These are phyloP conservation scores for Glycine latifolia DNA, from an alignment of 306 rosid genomes.

Conservation along the genomic window DNA sequence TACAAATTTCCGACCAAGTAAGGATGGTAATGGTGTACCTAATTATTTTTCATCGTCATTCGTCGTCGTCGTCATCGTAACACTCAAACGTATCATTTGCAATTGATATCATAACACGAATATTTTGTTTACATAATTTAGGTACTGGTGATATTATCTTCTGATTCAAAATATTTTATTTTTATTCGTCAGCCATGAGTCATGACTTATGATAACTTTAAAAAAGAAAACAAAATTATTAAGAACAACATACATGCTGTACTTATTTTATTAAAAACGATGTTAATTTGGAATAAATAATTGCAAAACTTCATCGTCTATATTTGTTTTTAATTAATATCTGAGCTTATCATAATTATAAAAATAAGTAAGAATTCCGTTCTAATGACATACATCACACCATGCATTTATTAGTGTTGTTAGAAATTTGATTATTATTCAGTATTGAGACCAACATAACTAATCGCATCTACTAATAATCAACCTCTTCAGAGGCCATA, in stretches of 20 bases:
- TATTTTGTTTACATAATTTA: neutral
- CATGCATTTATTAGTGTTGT: neutral
- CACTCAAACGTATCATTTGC: neutral
- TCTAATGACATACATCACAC: neutral
- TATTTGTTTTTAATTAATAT: neutral
- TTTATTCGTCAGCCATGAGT: neutral
- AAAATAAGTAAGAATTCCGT: neutral
- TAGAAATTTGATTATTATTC: neutral
- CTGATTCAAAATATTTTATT: neutral
- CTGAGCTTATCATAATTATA: neutral
- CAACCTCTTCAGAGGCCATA: constrained; percentile 30
- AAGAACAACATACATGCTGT: neutral
- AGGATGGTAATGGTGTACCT: neutral
- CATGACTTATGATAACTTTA: neutral
- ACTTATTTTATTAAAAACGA: neutral
- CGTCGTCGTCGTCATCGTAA: neutral
- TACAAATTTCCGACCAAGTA: neutral
- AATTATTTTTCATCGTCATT: neutral
- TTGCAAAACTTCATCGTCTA: neutral
- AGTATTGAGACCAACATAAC: neutral
- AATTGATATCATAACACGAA: neutral
- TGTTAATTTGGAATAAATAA: neutral
- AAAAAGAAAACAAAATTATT: neutral
- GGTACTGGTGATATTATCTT: neutral
- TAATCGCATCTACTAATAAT: constrained; percentile 1